These are phyloP conservation scores for Aspergillus sp. DNA, from an alignment of 2,329 filamentous ascomycete genomes.

Conservation along the genomic window DNA sequence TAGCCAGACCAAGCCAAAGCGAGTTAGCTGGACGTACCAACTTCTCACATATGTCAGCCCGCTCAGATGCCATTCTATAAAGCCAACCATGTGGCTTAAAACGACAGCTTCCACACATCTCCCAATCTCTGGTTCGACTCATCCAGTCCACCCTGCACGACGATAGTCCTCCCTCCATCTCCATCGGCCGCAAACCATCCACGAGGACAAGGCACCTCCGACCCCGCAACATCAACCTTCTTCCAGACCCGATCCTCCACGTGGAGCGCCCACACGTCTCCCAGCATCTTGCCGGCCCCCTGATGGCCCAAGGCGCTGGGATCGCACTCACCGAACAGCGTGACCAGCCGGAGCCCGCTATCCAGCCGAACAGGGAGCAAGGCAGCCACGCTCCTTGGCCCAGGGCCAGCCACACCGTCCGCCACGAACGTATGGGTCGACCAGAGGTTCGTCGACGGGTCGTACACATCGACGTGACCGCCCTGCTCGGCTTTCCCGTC, in stretches of 20 bases:
- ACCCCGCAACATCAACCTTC: conserved; percentile 22
- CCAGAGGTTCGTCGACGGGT: conserved; percentile 42
- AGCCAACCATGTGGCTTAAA: neutral
- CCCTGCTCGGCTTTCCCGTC: conserved; percentile 69
- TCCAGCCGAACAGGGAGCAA: conserved; percentile 42
- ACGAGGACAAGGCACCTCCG: conserved; percentile 37
- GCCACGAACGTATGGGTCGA: conserved; percentile 24
- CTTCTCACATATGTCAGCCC: neutral
- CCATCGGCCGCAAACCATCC: conserved; percentile 57
- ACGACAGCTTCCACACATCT: conserved; percentile 44
- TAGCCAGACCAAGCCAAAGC: too few relatives aligned
- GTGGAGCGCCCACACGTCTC: conserved; percentile 51
- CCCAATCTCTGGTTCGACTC: conserved; percentile 52
- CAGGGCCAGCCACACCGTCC: conserved; percentile 47
- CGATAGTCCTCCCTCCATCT: conserved; percentile 30
- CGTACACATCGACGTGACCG: conserved; percentile 65
- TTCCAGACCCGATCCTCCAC: conserved; percentile 33
- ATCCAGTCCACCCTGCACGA: conserved; percentile 52
- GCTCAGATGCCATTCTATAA: neutral
- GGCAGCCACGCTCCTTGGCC: conserved; percentile 49
- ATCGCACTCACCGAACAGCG: conserved; percentile 54
- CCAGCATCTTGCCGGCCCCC: conserved; percentile 56
- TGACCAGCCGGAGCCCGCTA: conserved; percentile 43
- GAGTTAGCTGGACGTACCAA: too few relatives aligned
- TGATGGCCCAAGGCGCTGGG: conserved; percentile 53